Conservation (phyloP, 495 filamentous ascomycete species). For the Penicillium ochrochloron region DNA sequence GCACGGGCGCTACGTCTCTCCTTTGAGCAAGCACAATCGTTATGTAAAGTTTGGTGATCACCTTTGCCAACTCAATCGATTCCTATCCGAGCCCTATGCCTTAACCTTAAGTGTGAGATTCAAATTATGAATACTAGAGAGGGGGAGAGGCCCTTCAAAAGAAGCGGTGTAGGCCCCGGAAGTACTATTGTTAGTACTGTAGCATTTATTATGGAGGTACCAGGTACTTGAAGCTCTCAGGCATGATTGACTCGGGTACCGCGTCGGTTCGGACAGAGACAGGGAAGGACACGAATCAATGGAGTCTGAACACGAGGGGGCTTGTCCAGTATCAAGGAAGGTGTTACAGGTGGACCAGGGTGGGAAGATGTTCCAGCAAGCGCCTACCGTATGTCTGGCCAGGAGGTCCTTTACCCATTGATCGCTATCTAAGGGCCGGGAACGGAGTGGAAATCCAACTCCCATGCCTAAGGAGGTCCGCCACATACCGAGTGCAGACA, state of each 20-base stretch:
- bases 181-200: background rate
- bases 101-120: background rate
- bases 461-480: slow-evolving; percentile 9
- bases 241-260: background rate
- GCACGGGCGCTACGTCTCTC: slow-evolving; percentile 1
- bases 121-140: background rate
- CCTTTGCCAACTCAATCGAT: background rate
- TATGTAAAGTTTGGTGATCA: background rate
- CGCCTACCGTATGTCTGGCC: slow-evolving; percentile 11
- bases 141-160: slow-evolving; percentile 9
- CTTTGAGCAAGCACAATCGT: background rate
- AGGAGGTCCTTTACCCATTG: background rate
- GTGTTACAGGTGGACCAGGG: slow-evolving; percentile 15
- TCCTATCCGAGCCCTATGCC: background rate
- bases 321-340: background rate
- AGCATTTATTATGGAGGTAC: background rate
- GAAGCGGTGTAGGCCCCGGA: slow-evolving; percentile 25
- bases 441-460: slow-evolving; percentile 10
- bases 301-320: background rate
- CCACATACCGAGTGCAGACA: slow-evolving; percentile 16
- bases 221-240: slow-evolving; percentile 6
- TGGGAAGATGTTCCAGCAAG: slow-evolving; percentile 18
- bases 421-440: background rate
- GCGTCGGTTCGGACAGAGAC: background rate
- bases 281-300: slow-evolving; percentile 3